Evolutionary conservation across 257 asterid species (phyloP).

Genomic region (Jacaranda copaia): DNA sequence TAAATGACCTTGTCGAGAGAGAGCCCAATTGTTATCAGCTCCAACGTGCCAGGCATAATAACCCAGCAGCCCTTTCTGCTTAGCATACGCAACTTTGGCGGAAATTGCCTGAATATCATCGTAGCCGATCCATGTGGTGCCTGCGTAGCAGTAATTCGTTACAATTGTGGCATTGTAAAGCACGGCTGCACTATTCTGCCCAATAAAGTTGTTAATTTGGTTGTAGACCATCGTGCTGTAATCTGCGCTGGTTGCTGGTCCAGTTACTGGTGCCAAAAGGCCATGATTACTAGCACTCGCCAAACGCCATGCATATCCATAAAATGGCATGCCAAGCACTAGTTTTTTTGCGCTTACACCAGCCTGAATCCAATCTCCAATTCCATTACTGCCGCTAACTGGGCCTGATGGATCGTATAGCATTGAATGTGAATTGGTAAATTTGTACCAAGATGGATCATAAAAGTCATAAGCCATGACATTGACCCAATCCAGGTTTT

Average conservation of each 20-base stretch:
- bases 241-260: slow-evolving; percentile 23
- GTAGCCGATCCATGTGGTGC: slow-evolving; percentile 57
- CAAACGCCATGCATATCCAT: slow-evolving; percentile 58
- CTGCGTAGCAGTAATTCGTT: slow-evolving; percentile 53
- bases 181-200: slow-evolving; percentile 28
- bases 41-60: slow-evolving; percentile 62
- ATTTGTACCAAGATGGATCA: slow-evolving; percentile 46
- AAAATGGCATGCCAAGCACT: slow-evolving; percentile 57
- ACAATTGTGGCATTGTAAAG: slow-evolving; percentile 42
- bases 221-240: slow-evolving; percentile 40
- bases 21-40: slow-evolving; percentile 49
- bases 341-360: slow-evolving; percentile 45
- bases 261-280: slow-evolving; percentile 51
- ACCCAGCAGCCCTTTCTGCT: slow-evolving; percentile 55
- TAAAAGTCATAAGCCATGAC: slow-evolving; percentile 61
- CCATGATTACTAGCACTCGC: slow-evolving; percentile 45
- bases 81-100: slow-evolving; percentile 51
- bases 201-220: slow-evolving; percentile 40
- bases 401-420: slow-evolving; percentile 44
- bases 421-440: slow-evolving; percentile 52
- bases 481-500: slow-evolving; percentile 52
- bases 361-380: slow-evolving; percentile 41
- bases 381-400: slow-evolving; percentile 50
- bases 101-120: slow-evolving; percentile 47
- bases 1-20: slow-evolving; percentile 55